Conservation (phyloP, 1,139 yeast species). For the Candida dubliniensis region DNA sequence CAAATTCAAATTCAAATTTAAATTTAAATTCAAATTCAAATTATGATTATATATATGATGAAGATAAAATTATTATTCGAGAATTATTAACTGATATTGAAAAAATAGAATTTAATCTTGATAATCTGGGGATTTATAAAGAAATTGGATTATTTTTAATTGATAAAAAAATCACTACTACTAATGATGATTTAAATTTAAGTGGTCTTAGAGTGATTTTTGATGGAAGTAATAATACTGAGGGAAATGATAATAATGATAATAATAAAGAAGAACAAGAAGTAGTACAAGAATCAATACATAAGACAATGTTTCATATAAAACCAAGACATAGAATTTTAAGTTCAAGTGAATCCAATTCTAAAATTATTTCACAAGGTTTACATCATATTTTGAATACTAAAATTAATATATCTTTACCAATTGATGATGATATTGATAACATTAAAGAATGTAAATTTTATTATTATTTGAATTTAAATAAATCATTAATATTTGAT, state of each 20-base stretch:
- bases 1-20: background rate
- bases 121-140: conserved; percentile 16
- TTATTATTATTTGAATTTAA: conserved; percentile 34
- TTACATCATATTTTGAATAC: conserved; percentile 38
- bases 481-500: conserved; percentile 41
- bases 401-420: conserved; percentile 13
- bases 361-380: conserved; percentile 28
- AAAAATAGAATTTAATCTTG: conserved; percentile 9
- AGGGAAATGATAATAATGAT: no score
- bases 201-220: conserved; percentile 36
- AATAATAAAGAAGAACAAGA: conserved; percentile 12
- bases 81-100: conserved; percentile 13
- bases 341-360: conserved; percentile 2
- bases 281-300: conserved; percentile 19
- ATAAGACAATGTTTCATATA: conserved; percentile 43
- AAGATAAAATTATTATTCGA: conserved; percentile 17
- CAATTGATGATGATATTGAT: conserved; percentile 27
- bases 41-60: conserved; percentile 18
- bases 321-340: conserved; percentile 41
- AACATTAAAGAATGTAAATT: conserved; percentile 34
- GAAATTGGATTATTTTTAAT: conserved; percentile 39
- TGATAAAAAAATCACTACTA: conserved; percentile 25
- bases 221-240: conserved; percentile 12
- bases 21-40: background rate
- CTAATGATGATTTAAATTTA: conserved; percentile 34